Conservation (phyloP, 2,329 filamentous ascomycete species). For the Colletotrichum melonis region DNA sequence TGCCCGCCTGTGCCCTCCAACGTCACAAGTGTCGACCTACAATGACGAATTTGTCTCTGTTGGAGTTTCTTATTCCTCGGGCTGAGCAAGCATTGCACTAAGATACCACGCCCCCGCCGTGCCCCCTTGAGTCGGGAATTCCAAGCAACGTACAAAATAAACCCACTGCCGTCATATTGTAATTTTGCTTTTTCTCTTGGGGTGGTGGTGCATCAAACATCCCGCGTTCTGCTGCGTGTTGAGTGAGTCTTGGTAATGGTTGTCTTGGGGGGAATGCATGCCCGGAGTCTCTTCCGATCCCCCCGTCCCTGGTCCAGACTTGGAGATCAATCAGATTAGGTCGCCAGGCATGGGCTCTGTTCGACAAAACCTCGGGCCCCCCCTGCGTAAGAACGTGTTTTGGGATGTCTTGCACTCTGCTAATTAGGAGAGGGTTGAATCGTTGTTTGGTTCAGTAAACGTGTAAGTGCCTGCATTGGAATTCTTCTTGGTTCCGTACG, state of each 20-base stretch:
- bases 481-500: neutral
- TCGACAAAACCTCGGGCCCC: neutral
- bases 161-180: neutral
- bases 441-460: neutral
- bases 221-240: neutral
- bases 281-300: slow-evolving; percentile 20
- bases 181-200: neutral
- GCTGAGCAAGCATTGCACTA: neutral
- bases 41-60: slow-evolving; percentile 2
- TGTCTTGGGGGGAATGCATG: neutral
- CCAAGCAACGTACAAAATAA: neutral
- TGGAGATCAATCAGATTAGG: slow-evolving; percentile 31
- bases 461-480: neutral
- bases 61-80: neutral
- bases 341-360: neutral
- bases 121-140: neutral
- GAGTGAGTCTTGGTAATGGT: neutral
- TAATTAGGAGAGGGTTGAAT: neutral
- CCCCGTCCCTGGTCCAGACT: slow-evolving; percentile 15
- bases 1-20: neutral
- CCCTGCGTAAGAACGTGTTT: neutral
- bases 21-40: neutral
- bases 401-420: neutral
- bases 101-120: neutral
- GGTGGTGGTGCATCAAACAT: neutral